Base-by-base conservation (phyloP, 2,329 filamentous ascomycete species). In the Atkinsonella texensis region DNA sequence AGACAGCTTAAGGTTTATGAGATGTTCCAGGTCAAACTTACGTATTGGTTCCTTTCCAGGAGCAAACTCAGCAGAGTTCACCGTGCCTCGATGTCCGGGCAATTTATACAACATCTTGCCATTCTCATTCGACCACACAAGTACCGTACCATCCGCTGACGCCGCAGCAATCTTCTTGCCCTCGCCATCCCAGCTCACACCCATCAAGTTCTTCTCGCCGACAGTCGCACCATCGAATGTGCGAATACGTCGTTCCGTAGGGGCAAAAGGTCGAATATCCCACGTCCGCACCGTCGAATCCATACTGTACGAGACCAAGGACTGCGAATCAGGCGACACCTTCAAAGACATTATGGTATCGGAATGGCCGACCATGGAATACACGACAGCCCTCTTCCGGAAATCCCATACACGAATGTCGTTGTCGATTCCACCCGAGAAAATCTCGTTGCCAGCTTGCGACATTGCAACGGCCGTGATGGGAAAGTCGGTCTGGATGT, bases 351-450 rank as follows among this genome's bases (percentile, higher is more conserved):
- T 95, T 56, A 98, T 76, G 0, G 91, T 97, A 64, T 98, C 93
- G 50, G 82, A 85, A 66, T 98, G 93, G 0, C 93, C 93, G 12
- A 86, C 70, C 76, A 98, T 84, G 1, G 85, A 85, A 68, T 97
- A 96, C 6, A 89, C 82, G 2, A 94, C 80, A 7, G 85, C 80
- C 68, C 94, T 89, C 73, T 95, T 97, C 58, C 93, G 83, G 63
- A 97, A 71, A 68, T 98, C 93, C 91, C 93, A 98, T 18, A 95
- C 90, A 61, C 90, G 89, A 65, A 98, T 95, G 60, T 94, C 89
- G 64, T 97, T 96, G 70, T 97, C 93, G 59, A 98, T 96, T 20
- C 90, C 87, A 46, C 91, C 91, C 7, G 87, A 86, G 67, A 93
- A 98, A 28, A 98, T 81, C 70, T 97, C 93, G 65, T 95, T 95